These are phyloP conservation scores for Pythium periplocum DNA, from an alignment of 352 stramenopile genomes.

Conservation along the genomic window DNA sequence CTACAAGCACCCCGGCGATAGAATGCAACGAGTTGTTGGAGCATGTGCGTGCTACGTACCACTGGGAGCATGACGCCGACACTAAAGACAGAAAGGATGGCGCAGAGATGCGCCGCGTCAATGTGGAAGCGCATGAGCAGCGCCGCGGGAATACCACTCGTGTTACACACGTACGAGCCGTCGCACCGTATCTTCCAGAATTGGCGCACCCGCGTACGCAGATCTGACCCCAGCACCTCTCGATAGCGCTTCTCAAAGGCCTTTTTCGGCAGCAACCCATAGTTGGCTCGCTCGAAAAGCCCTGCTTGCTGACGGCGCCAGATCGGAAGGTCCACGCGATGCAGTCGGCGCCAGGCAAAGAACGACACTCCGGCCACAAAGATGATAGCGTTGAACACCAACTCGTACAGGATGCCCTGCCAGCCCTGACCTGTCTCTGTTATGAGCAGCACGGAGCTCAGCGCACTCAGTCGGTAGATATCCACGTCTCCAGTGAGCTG, in stretches of 20 bases:
- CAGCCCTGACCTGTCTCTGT: slow-evolving; percentile 40
- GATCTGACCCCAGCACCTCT: slow-evolving; percentile 30
- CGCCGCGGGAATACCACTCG: slow-evolving; percentile 61
- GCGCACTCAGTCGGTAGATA: slow-evolving; percentile 39
- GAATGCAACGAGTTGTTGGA: too few relatives aligned
- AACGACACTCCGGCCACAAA: slow-evolving; percentile 49
- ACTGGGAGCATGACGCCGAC: slow-evolving; percentile 66
- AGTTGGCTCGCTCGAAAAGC: slow-evolving; percentile 76
- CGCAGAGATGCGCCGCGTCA: slow-evolving; percentile 60
- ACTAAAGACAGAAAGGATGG: slow-evolving; percentile 60
- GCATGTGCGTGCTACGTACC: slow-evolving; percentile 23
- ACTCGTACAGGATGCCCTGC: slow-evolving; percentile 63
- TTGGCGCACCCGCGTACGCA: slow-evolving; percentile 35
- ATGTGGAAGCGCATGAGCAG: slow-evolving; percentile 59
- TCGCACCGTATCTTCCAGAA: slow-evolving; percentile 45
- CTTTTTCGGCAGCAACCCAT: slow-evolving; percentile 37
- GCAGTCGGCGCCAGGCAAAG: slow-evolving; percentile 57
- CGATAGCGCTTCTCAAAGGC: slow-evolving; percentile 44
- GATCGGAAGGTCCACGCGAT: slow-evolving; percentile 48
- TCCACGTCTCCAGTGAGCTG: slow-evolving; percentile 25
- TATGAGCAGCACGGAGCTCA: slow-evolving; percentile 52
- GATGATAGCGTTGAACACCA: slow-evolving; percentile 54
- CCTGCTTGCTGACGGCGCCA: slow-evolving; percentile 50
- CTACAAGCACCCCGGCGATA: slow-evolving; percentile 16
- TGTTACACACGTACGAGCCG: slow-evolving; percentile 51